Conservation (phyloP, 257 asterid genomes). For the Solanum habrochaites region DNA sequence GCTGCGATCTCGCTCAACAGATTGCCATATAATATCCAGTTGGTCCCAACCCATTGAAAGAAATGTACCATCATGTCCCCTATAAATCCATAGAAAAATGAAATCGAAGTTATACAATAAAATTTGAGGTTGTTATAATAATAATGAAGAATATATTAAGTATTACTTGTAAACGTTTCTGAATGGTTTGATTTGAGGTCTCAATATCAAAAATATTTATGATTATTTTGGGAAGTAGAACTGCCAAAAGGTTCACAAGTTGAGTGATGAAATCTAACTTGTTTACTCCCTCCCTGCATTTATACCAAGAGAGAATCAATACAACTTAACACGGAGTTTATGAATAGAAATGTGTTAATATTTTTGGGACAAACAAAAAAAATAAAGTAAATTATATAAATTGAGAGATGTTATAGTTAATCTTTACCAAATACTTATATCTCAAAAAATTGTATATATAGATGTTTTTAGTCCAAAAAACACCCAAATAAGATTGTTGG, state of each 20-base stretch:
- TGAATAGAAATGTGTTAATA: neutral
- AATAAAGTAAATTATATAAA: no score
- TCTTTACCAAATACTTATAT: accelerated
- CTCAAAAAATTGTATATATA: accelerated
- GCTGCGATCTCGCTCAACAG: neutral
- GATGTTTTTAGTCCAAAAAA: neutral
- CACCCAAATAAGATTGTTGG: neutral
- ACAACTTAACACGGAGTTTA: no score
- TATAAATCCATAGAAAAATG: neutral
- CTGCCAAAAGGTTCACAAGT: neutral
- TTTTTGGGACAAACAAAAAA: accelerated
- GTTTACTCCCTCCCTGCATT: neutral
- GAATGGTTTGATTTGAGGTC: neutral
- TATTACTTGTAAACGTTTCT: neutral
- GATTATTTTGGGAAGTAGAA: neutral
- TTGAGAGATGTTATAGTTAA: accelerated
- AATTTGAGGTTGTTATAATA: no score
- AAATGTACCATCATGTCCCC: neutral
- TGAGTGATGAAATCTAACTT: neutral
- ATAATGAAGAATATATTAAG: neutral
- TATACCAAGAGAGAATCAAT: no score
- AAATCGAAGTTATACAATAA: neutral
- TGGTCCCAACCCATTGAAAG: neutral
- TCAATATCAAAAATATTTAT: neutral
- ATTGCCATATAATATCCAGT: neutral